Base-by-base conservation (phyloP, 306 rosid species). In the Vachellia collinsii region DNA sequence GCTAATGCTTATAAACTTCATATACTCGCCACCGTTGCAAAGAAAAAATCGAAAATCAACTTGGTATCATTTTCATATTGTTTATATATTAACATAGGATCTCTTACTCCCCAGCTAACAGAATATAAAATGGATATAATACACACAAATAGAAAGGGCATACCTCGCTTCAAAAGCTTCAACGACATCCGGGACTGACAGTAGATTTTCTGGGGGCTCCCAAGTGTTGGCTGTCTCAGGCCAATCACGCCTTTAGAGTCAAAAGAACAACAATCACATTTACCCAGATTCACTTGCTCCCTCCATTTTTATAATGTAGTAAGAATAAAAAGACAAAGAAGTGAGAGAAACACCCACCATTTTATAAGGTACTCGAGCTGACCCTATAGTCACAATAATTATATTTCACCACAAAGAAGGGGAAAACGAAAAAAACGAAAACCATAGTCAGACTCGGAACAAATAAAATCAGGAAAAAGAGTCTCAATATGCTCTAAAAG, bases 201-300 rank as follows among this genome's bases (percentile, higher is more conserved):
- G 92, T 77, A 95, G 89, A 88, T 95, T 93, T 72, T 90, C 98
- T 46, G 81, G 84, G 7, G 99, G 99, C 87, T 95, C 99, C 99
- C 99, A 95, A 16, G 99, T 95, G 79, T 95, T 95, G 64, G 90
- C 93, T 6, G 91, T 73, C 79, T 95, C 98, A 3, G 97, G 91
- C 99, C 99, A 95, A 69, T 89, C 96, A 34, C 79, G 87, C 99
- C 99, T 95, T 80, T 43, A 79, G 13, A 8, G 20, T 80, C 3
- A 66, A 71, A 80, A 65, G 58, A 72, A 77, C 8, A 81, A 58
- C 9, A 59, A 82, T 63, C 77, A 82, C 62, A 68, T n/a, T 56
- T 47, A 4, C 11, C 10, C 53, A 42, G 37, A 17, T 42, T 42
- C 53, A 68, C 51, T 50, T 62, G 8, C 34, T 13, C 58, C 72